These are phyloP conservation scores for Geranium brycei DNA, from an alignment of 345 rosid genomes.

Conservation along the genomic window DNA sequence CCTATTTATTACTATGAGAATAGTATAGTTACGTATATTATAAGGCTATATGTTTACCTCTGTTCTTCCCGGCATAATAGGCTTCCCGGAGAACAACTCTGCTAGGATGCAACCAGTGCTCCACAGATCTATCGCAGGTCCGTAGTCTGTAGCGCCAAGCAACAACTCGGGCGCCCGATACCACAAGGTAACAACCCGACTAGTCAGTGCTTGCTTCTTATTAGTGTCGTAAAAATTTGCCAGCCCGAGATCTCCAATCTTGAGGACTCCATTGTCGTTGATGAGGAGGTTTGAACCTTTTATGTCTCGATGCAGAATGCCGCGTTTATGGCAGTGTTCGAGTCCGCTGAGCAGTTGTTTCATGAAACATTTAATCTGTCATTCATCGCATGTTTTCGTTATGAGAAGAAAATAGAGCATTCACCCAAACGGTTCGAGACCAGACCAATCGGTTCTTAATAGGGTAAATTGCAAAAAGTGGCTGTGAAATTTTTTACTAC, in stretches of 20 bases:
- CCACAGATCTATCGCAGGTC: slow-evolving; percentile 81
- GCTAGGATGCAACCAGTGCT: slow-evolving; percentile 86
- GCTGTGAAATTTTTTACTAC: no score
- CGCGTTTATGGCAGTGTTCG: slow-evolving; percentile 76
- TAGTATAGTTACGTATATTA: neutral
- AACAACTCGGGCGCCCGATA: slow-evolving; percentile 92
- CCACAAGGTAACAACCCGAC: slow-evolving; percentile 97
- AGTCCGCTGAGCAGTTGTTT: slow-evolving; percentile 69
- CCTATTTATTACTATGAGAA: no score
- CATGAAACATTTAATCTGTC: slow-evolving; percentile 73
- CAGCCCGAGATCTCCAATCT: slow-evolving; percentile 86
- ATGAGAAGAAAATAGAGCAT: neutral
- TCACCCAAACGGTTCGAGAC: no score
- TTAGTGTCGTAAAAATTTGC: slow-evolving; percentile 48
- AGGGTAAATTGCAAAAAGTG: no score
- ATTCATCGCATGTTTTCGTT: neutral
- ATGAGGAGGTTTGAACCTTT: slow-evolving; percentile 84
- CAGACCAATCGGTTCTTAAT: no score
- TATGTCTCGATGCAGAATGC: slow-evolving; percentile 79
- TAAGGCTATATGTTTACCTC: slow-evolving; percentile 35
- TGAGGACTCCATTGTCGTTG: slow-evolving; percentile 58
- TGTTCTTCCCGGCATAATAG: slow-evolving; percentile 94
- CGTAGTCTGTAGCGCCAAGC: slow-evolving; percentile 79
- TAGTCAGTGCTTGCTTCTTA: slow-evolving; percentile 52
- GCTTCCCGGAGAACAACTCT: slow-evolving; percentile 73